Conservation (phyloP, 345 rosid genomes). For the Kandelia obovata region DNA sequence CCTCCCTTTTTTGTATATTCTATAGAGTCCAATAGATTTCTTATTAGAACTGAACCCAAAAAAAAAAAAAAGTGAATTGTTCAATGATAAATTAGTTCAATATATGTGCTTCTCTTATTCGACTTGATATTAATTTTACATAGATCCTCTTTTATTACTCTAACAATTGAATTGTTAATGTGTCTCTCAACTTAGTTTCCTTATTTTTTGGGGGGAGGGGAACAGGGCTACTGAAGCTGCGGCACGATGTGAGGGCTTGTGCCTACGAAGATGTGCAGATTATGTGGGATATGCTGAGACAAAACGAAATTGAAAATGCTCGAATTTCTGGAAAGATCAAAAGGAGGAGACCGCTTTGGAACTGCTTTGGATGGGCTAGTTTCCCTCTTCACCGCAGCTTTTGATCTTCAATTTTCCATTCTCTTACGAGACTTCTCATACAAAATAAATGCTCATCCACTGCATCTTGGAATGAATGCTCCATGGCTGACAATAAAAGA, state of each 20-base stretch:
- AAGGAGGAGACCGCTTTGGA: conserved; percentile 20
- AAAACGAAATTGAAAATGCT: conserved; percentile 18
- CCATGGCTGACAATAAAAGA: conserved; percentile 4
- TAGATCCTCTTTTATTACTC: too few relatives aligned
- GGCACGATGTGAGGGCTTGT: conserved; percentile 40
- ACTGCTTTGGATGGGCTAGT: conserved; percentile 39
- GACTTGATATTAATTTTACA: too few relatives aligned
- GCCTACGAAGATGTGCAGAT: conserved; percentile 45
- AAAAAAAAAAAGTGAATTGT: too few relatives aligned
- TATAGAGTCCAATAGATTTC: too few relatives aligned
- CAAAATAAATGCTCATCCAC: not conserved
- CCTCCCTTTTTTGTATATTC: too few relatives aligned
- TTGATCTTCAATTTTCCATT: not conserved
- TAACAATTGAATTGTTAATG: too few relatives aligned
- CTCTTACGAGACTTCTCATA: not conserved
- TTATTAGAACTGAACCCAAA: too few relatives aligned
- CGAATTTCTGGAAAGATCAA: conserved; percentile 16
- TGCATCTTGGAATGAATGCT: not conserved
- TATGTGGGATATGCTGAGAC: conserved; percentile 50
- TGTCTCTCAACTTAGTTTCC: not conserved
- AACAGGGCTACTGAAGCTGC: conserved; percentile 42
- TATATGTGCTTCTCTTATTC: too few relatives aligned
- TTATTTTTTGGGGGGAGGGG: not conserved
- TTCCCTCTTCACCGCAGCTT: conserved; percentile 24
- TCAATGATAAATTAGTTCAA: too few relatives aligned